Conservation (phyloP, 148 eudicot species). For the Fagopyrum homotropicum region DNA sequence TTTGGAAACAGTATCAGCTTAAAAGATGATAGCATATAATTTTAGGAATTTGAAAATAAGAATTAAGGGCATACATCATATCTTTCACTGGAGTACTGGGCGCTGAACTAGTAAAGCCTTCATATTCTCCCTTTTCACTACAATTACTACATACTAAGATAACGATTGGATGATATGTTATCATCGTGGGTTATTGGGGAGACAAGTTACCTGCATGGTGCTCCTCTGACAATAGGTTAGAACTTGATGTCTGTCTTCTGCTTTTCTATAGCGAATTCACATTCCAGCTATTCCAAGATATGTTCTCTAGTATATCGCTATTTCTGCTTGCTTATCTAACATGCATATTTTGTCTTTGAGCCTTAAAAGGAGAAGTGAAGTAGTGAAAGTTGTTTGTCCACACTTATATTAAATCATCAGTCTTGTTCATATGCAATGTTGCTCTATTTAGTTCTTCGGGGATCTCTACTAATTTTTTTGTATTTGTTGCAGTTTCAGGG, state of each 20-base stretch:
- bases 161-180: background rate
- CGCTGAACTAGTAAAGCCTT: background rate
- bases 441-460: background rate
- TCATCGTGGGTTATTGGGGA: background rate
- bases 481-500: constrained; percentile 42
- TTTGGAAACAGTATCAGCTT: background rate
- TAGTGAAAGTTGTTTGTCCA: background rate
- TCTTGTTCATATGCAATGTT: background rate
- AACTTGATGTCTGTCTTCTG: background rate
- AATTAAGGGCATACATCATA: background rate
- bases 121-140: background rate
- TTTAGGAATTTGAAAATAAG: background rate
- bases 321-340: background rate
- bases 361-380: background rate
- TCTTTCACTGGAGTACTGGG: background rate
- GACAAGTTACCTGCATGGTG: background rate
- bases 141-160: background rate
- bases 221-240: background rate
- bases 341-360: background rate
- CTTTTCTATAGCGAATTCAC: background rate
- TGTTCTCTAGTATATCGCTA: background rate
- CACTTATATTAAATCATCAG: background rate
- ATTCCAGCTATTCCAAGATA: background rate
- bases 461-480: constrained; percentile 1
- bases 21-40: background rate